These are phyloP conservation scores for Ophiognomonia clavigignenti-juglandacearum DNA, from an alignment of 2,329 filamentous ascomycete genomes.

Conservation along the genomic window DNA sequence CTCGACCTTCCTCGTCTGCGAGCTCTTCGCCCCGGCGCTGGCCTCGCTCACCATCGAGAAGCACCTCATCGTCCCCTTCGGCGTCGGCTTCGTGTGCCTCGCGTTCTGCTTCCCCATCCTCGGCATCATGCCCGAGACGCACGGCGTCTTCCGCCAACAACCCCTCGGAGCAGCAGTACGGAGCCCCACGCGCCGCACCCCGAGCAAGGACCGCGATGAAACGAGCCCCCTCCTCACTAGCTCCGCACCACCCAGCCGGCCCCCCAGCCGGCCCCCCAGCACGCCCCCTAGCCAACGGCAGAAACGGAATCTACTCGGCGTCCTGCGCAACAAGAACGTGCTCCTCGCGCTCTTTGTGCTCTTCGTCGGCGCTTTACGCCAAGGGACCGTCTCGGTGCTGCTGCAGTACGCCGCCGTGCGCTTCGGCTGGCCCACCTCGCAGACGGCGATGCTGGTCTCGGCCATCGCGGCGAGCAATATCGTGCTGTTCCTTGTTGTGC, in stretches of 20 bases:
- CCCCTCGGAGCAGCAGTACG: not conserved
- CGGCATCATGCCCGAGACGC: conserved; percentile 13
- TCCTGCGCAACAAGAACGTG: conserved; percentile 9
- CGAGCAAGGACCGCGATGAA: conserved; percentile 9
- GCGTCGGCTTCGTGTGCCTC: conserved; percentile 9
- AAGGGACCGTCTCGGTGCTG: conserved; percentile 12
- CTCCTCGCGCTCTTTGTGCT: conserved; percentile 14
- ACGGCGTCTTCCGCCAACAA: not conserved
- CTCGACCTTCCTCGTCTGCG: conserved; percentile 15
- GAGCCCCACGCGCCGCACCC: no score
- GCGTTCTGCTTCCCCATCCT: conserved; percentile 9
- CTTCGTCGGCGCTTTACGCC: conserved; percentile 13
- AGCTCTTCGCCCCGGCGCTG: conserved; percentile 14
- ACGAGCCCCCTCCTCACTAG: conserved; percentile 6
- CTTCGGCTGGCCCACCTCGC: conserved; percentile 14
- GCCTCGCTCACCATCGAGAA: conserved; percentile 12
- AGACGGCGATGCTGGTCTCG: conserved; percentile 15
- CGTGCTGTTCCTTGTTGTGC: conserved; percentile 14
- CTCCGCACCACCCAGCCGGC: not conserved
- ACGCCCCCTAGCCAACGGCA: no score
- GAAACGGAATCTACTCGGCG: not conserved
- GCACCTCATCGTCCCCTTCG: conserved; percentile 11
- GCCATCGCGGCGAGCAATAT: conserved; percentile 15
- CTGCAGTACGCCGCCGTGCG: conserved; percentile 15
- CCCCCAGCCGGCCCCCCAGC: not conserved